phyloP scores from a whole-genome alignment of 495 filamentous ascomycete species.

The Penicillium egyptiacum region DNA sequence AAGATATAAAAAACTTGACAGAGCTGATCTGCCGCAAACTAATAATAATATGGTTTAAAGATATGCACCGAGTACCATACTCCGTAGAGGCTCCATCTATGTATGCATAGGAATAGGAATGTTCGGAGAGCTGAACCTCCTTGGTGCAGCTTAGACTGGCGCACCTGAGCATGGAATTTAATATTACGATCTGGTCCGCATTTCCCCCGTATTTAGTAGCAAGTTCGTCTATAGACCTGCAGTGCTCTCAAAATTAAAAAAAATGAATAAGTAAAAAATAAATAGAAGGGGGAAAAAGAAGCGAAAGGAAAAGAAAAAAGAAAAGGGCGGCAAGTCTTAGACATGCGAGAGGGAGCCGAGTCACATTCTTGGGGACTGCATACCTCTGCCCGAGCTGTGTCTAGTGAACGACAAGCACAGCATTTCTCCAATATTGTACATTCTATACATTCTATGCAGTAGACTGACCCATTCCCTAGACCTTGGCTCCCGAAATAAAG shows the following conservation, averaged over 20 bases:
- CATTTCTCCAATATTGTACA: background rate
- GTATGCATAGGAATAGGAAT: too few species aligned
- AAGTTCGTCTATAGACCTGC: background rate
- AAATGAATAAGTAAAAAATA: background rate
- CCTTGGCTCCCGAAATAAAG: background rate
- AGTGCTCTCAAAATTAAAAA: background rate
- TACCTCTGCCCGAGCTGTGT: conserved; percentile 4
- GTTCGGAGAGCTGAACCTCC: background rate
- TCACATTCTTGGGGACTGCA: conserved; percentile 14
- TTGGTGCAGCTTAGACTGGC: conserved; percentile 6
- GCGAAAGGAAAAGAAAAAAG: background rate
- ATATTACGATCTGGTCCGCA: conserved; percentile 16
- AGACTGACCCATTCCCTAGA: background rate
- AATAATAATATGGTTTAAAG: conserved; percentile 8
- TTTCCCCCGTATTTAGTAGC: conserved; percentile 10
- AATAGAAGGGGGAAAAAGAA: background rate
- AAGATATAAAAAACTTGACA: conserved; percentile 2
- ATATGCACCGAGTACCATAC: conserved; percentile 1
- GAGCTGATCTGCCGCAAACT: conserved; percentile 4
- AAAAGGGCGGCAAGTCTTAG: background rate
- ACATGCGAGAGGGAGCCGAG: conserved; percentile 9
- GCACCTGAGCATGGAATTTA: conserved; percentile 9
- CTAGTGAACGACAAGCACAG: background rate
- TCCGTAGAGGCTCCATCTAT: background rate
- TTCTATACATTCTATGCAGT: background rate